Conservation (phyloP, 768 basidiomycete genomes). For the Crepidotus variabilis region DNA sequence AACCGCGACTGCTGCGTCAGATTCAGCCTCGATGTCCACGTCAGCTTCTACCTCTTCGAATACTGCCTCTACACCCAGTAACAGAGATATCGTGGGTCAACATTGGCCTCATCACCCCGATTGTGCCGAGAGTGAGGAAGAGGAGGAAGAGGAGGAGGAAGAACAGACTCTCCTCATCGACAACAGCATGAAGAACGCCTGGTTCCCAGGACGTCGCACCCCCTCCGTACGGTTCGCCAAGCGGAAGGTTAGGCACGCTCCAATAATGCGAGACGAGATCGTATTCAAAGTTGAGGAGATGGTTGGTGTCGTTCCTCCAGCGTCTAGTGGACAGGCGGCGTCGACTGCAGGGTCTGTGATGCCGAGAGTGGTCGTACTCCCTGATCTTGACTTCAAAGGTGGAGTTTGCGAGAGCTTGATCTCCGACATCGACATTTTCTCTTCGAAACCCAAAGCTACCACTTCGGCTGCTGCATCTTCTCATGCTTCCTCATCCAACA, state of each 20-base stretch:
- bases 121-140: background rate
- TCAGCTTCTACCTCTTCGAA: background rate
- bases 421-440: background rate
- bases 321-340: background rate
- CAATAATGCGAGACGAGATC: constrained; percentile 6
- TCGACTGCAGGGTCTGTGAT: background rate
- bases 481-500: background rate
- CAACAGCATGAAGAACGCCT: constrained; percentile 33
- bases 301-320: background rate
- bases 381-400: background rate
- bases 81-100: background rate
- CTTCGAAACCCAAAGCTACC: background rate
- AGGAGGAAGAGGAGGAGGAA: constrained; percentile 10
- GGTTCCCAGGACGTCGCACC: constrained; percentile 29
- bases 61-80: background rate
- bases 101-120: background rate
- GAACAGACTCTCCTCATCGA: constrained; percentile 27
- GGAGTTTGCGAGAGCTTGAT: background rate
- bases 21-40: background rate
- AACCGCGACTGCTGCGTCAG: background rate
- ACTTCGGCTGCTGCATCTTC: background rate
- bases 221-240: background rate
- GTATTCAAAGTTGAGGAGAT: constrained; percentile 5
- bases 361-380: background rate
- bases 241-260: background rate